Conservation (phyloP, 306 rosid species). For the Cajanus cajan region DNA sequence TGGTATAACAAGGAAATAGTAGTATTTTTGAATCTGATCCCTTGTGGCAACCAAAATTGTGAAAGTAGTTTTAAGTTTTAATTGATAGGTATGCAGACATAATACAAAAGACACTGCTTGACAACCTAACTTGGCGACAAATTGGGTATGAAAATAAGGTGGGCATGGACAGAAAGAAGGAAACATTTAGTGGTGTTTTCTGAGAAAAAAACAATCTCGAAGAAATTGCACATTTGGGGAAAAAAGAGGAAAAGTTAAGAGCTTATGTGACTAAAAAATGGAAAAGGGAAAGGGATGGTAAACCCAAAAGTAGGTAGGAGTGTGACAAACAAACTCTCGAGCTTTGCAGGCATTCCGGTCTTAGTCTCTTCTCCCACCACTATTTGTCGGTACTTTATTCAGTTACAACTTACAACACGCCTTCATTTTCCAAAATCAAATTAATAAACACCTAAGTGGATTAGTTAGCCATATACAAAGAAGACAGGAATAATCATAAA, state of each 20-base stretch:
- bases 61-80: background rate
- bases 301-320: conserved; percentile 39
- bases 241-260: conserved; percentile 35
- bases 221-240: conserved; percentile 17
- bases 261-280: conserved; percentile 29
- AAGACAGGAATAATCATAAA: conserved; percentile 24
- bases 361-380: conserved; percentile 63
- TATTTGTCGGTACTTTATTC: conserved; percentile 54
- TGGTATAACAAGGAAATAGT: background rate
- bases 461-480: conserved; percentile 15
- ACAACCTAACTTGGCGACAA: background rate
- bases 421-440: background rate
- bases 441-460: conserved; percentile 11
- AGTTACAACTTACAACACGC: background rate
- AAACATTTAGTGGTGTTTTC: background rate
- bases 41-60: background rate
- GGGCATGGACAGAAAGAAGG: background rate
- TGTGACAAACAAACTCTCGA: conserved; percentile 51
- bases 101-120: background rate
- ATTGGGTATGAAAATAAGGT: background rate
- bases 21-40: background rate
- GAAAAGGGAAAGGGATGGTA: conserved; percentile 25
- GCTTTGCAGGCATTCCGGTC: conserved; percentile 65
- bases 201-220: background rate
- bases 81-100: background rate